These are phyloP conservation scores for Austroboletus novae-zelandiae DNA, from an alignment of 1,284 basidiomycete species.

Conservation along the genomic window DNA sequence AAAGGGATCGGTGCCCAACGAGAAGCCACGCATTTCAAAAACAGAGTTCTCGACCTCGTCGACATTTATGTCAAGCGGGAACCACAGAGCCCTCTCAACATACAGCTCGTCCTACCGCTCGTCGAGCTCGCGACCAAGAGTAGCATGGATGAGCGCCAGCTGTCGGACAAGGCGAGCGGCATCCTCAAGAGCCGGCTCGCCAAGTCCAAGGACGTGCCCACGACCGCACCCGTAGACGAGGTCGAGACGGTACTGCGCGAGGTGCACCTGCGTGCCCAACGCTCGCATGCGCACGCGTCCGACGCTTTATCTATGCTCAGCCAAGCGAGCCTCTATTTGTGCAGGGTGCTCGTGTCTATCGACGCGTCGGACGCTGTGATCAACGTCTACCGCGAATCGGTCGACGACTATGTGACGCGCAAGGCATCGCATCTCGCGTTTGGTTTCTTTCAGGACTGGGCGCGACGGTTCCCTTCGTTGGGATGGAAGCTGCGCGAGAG, in stretches of 20 bases:
- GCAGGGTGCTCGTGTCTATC: constrained; percentile 53
- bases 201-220: constrained; percentile 71
- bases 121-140: constrained; percentile 69
- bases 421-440: constrained; percentile 79
- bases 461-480: constrained; percentile 62
- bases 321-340: constrained; percentile 72
- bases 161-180: constrained; percentile 82
- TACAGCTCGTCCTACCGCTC: constrained; percentile 74
- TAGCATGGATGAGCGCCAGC: constrained; percentile 76
- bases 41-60: constrained; percentile 88
- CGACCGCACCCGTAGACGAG: constrained; percentile 27
- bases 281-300: constrained; percentile 49
- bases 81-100: constrained; percentile 60
- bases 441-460: constrained; percentile 78
- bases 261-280: constrained; percentile 75
- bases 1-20: constrained; percentile 63
- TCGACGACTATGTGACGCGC: constrained; percentile 77
- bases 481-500: constrained; percentile 70
- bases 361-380: constrained; percentile 46
- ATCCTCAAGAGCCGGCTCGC: constrained; percentile 74
- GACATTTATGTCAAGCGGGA: constrained; percentile 83
- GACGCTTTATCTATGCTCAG: constrained; percentile 66
- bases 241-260: constrained; percentile 56
- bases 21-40: constrained; percentile 92
- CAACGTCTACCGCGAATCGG: constrained; percentile 62